Evolutionary conservation across 2,329 filamentous ascomycete genomes (phyloP).

Genomic region (Diaporthe australafricana): DNA sequence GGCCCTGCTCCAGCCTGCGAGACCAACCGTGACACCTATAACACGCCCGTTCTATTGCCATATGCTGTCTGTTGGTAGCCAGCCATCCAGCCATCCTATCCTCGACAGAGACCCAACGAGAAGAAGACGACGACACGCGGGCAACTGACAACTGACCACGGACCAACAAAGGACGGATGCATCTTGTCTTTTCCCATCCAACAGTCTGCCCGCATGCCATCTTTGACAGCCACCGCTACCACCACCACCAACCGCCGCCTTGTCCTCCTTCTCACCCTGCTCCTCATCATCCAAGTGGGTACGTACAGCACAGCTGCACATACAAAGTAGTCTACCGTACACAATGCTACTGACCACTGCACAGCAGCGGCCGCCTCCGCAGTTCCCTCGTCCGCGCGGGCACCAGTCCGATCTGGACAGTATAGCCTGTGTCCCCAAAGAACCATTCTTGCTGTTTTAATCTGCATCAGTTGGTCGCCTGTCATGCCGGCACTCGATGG

Average conservation of each 20-base stretch:
- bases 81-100: neutral
- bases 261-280: too few species aligned
- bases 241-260: too few species aligned
- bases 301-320: neutral
- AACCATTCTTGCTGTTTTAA: neutral
- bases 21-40: conserved; percentile 12
- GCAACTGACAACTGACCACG: neutral
- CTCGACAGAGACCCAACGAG: neutral
- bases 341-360: conserved; percentile 8
- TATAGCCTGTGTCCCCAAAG: too few species aligned
- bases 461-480: conserved; percentile 15
- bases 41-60: conserved; percentile 15
- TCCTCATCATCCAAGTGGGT: neutral
- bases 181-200: neutral
- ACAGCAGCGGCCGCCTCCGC: conserved; percentile 10
- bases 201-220: neutral
- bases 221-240: too few species aligned
- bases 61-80: neutral
- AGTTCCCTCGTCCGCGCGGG: neutral
- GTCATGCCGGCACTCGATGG: conserved; percentile 14
- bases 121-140: neutral
- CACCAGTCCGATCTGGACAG: conserved; percentile 17
- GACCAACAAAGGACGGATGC: neutral
- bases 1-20: conserved; percentile 17
- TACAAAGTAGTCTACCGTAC: neutral